Conservation (phyloP, 2,329 filamentous ascomycete species). For the Penicillium sp. region DNA sequence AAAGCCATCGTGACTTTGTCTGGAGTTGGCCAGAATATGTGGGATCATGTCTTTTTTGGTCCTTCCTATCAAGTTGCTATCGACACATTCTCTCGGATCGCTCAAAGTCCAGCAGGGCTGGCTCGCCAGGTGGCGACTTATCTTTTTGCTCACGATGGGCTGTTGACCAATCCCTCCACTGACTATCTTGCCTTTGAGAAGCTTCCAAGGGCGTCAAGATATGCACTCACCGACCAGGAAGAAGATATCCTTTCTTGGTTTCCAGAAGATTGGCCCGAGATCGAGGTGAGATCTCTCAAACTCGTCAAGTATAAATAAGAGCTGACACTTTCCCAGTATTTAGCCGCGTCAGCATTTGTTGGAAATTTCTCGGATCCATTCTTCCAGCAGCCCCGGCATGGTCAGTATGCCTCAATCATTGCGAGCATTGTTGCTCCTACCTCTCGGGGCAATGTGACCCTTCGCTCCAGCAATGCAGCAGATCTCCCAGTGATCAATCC, state of each 20-base stretch:
- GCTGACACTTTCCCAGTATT: slow-evolving; percentile 28
- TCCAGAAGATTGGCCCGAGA: slow-evolving; percentile 47
- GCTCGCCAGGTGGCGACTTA: slow-evolving; percentile 26
- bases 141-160: slow-evolving; percentile 28
- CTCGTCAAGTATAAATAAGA: background rate
- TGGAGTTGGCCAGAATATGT: slow-evolving; percentile 48
- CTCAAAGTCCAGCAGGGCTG: slow-evolving; percentile 25
- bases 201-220: slow-evolving; percentile 32
- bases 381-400: slow-evolving; percentile 30
- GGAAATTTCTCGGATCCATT: slow-evolving; percentile 38
- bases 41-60: slow-evolving; percentile 43
- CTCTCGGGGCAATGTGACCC: slow-evolving; percentile 55
- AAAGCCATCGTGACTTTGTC: slow-evolving; percentile 36
- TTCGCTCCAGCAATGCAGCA: slow-evolving; percentile 38
- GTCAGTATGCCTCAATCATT: slow-evolving; percentile 39
- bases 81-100: slow-evolving; percentile 30
- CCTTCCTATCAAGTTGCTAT: slow-evolving; percentile 38
- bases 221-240: slow-evolving; percentile 26
- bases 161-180: slow-evolving; percentile 37
- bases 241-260: slow-evolving; percentile 37
- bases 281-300: slow-evolving; percentile 37
- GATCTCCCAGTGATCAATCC: slow-evolving; percentile 54
- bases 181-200: slow-evolving; percentile 45
- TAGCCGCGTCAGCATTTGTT: slow-evolving; percentile 36
- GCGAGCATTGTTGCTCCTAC: slow-evolving; percentile 42